A percentile compares a stretch with the other conserved stretches of the same genome.
Conservation (phyloP, 345 rosid genomes). For the Euphorbia lathyris region DNA sequence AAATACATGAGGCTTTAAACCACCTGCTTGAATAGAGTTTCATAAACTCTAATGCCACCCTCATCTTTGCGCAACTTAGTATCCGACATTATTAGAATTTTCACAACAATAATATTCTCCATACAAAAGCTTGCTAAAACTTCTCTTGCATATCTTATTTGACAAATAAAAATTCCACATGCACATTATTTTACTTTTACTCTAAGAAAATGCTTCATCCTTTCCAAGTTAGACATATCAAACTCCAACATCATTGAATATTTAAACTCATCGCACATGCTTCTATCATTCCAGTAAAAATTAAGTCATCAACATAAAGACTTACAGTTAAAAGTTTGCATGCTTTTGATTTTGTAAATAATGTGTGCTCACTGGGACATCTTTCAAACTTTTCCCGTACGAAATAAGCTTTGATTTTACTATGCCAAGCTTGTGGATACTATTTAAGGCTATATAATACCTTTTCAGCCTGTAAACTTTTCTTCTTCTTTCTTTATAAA, state of each 20-base stretch:
- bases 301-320: background rate
- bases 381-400: background rate
- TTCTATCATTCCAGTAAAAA: slow-evolving; percentile 4
- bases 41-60: too few relatives aligned
- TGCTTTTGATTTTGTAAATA: background rate
- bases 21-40: too few relatives aligned
- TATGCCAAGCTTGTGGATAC: background rate
- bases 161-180: background rate
- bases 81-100: too few relatives aligned
- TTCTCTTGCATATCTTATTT: background rate
- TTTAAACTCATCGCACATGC: background rate
- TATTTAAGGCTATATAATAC: background rate
- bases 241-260: too few relatives aligned
- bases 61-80: too few relatives aligned
- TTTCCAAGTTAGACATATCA: background rate
- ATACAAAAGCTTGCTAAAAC: background rate
- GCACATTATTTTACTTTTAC: background rate
- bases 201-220: background rate
- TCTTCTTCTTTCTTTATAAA: background rate
- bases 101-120: background rate
- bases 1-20: too few relatives aligned
- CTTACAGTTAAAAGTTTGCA: background rate
- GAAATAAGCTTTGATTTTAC: background rate
- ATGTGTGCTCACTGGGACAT: background rate
- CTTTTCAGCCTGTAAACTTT: background rate